Base-by-base conservation (phyloP, 1,284 basidiomycete species). In the Microbotryomycetes sp. region DNA sequence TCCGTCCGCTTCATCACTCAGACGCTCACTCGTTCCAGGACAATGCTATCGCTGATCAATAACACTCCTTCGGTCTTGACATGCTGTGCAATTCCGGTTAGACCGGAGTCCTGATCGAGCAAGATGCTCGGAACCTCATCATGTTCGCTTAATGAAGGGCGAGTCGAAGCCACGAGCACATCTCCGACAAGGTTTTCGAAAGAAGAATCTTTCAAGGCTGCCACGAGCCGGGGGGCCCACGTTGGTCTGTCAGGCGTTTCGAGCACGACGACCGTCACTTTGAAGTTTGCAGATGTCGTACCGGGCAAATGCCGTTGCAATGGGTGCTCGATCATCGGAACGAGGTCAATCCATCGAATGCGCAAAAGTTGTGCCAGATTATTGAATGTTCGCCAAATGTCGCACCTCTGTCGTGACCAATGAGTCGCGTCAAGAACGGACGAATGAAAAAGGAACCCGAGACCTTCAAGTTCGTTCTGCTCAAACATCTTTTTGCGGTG, bases 381-480 rank as follows among this genome's bases (percentile, higher is more conserved):
- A 4, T n/a, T 54, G 18, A 65, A 56, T 30, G 64, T 62, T n/a
- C 54, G 53, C 60, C 60, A 67, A 9, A 41, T 52, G 21, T 57
- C 59, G 45, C 64, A 68, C 7, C 61, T 55, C 3, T 53, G 29
- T 2, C 48, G 45, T 23, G 21, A 31, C 66, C 66, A 68, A 2
- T 52, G 46, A 15, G 61, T 57, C 6, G 50, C 41, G 26, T 57
- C 61, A 24, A 64, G 54, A 46, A 66, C 52, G 24, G 56, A 52
- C 21, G 64, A 59, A 48, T 68, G 66, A 47, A 66, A 66, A 35
- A 65, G 45, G 50, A 60, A 61, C 26, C 64, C 64, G 54, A 68
- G 52, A 18, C 59, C 56, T 23, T 54, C 54, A 48, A 68, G 60
- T 5, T 62, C 31, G 23, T 57, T 56, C 3, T 47, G 53, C 15